Evolutionary conservation across 2,329 filamentous ascomycete species (phyloP).

Genomic region (Pestalotiopsis sp.): DNA sequence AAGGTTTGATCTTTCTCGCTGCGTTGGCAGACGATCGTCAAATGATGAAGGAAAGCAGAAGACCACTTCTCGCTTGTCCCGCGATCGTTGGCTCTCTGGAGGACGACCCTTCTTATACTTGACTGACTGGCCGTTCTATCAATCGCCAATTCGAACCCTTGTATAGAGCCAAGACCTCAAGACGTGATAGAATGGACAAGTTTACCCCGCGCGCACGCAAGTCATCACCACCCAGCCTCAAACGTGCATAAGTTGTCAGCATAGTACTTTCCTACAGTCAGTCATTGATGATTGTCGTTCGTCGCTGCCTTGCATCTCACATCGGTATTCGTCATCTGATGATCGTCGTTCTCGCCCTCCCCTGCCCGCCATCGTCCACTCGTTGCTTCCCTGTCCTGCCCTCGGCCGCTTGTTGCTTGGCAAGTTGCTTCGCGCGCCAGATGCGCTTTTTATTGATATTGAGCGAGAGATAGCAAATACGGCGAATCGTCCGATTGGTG

Average conservation of each 20-base stretch:
- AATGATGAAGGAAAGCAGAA: neutral
- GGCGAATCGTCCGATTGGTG: neutral
- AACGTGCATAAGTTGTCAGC: neutral
- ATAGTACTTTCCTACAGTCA: neutral
- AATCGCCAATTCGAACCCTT: neutral
- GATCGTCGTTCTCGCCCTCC: neutral
- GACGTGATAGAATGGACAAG: neutral
- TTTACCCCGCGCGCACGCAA: constrained; percentile 2
- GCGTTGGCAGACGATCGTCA: neutral
- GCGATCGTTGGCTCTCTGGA: neutral
- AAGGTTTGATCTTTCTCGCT: neutral
- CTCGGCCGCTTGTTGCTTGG: neutral
- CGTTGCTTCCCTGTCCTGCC: neutral
- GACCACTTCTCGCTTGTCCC: neutral
- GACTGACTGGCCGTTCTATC: neutral
- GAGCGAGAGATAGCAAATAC: neutral
- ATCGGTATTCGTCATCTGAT: neutral
- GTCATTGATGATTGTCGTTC: neutral
- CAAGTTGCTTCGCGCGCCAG: neutral
- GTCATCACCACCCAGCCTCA: constrained; percentile 1
- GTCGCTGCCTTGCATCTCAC: neutral
- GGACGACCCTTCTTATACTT: neutral
- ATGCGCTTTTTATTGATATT: neutral
- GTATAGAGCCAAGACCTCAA: neutral
- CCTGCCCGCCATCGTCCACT: neutral